Evolutionary conservation across 225 moss, liverwort and hornwort species (phyloP), one percentile per base, ranked within the genome.

Genomic region (Sphagnum tenellum): DNA sequence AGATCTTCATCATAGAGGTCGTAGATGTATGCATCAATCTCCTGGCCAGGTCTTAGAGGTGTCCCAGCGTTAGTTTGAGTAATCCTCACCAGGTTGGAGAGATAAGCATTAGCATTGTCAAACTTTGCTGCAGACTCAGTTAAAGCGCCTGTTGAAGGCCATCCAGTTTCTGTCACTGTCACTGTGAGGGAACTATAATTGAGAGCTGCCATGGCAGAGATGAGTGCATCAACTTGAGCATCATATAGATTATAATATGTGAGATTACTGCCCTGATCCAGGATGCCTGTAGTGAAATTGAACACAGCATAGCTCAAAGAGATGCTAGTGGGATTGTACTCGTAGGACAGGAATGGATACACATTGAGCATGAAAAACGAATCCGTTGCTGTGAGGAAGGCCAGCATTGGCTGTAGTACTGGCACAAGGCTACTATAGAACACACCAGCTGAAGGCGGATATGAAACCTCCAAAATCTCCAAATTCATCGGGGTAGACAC

Each of bases 101-200:
- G 89, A 75, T 76, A 95, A 0, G 84, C 75, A 63, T 74, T 44
- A 4, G 94, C 89, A 46, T 95, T 89, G 0, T 52, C 5, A 49
- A 76, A 86, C 57, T 60, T 84, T 2, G 91, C 91, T 0, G 78
- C 89, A 7, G 63, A 57, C 63, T 95, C 94, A 2, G 8, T 56
- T 0, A 73, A 46, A 46, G 88, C 94, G 3, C 91, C 94, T 50
- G 74, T 80, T 7, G 77, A 86, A 0, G 94, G 94, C 94, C 94
- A 95, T 5, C 94, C 94, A 5, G 88, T 87, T 74, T 91, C 91
- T 8, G 88, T 88, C 5, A 89, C 91, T 3, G 84, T 77, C 5
- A 95, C 69, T 0, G 46, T 67, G 5, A 95, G 55, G 13, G 70
- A 67, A 10, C 80, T 79, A 56, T 80, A 77, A 64, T 95, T 95